Evolutionary conservation across 2,329 filamentous ascomycete species (phyloP).

Genomic region (Colletotrichum tabaci): DNA sequence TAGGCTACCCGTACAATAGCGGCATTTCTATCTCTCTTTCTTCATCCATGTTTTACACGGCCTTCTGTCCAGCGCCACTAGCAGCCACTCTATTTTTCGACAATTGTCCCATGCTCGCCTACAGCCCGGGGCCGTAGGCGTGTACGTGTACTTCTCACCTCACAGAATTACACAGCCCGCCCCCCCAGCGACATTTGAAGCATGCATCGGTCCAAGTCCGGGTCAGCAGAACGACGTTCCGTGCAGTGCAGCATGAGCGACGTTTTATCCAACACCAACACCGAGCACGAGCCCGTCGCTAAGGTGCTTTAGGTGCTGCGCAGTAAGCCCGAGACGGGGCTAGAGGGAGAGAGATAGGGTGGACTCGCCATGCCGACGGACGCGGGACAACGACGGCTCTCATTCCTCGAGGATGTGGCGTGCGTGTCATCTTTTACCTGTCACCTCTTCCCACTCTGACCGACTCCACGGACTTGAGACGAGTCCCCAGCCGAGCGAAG

Average conservation of each 20-base stretch:
- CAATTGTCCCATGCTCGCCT: not conserved
- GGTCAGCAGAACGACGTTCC: slow-evolving; percentile 34
- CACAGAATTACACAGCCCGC: slow-evolving; percentile 31
- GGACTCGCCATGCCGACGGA: not conserved
- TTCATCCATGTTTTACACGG: not conserved
- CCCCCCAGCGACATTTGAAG: not conserved
- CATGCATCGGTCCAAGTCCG: slow-evolving; percentile 23
- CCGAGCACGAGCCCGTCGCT: slow-evolving; percentile 28
- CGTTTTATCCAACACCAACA: slow-evolving; percentile 29
- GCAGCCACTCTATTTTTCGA: not conserved
- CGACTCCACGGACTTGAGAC: slow-evolving; percentile 36
- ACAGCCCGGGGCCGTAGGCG: not conserved
- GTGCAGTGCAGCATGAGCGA: slow-evolving; percentile 33
- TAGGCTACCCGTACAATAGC: too few species aligned
- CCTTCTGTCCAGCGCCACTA: not conserved
- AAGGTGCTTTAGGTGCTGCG: slow-evolving; percentile 8
- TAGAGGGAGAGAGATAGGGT: not conserved
- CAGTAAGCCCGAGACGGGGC: slow-evolving; percentile 14
- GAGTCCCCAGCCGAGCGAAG: slow-evolving; percentile 21
- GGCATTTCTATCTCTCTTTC: not conserved
- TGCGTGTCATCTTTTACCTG: slow-evolving; percentile 11
- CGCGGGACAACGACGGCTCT: too few species aligned
- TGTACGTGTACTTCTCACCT: slow-evolving; percentile 23
- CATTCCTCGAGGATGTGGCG: not conserved
- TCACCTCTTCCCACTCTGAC: slow-evolving; percentile 2